Percentiles rank a stretch among this genome's conserved stretches.
Conservation (phyloP, 805 yeast genomes). For the Hyphopichia homilentoma region DNA sequence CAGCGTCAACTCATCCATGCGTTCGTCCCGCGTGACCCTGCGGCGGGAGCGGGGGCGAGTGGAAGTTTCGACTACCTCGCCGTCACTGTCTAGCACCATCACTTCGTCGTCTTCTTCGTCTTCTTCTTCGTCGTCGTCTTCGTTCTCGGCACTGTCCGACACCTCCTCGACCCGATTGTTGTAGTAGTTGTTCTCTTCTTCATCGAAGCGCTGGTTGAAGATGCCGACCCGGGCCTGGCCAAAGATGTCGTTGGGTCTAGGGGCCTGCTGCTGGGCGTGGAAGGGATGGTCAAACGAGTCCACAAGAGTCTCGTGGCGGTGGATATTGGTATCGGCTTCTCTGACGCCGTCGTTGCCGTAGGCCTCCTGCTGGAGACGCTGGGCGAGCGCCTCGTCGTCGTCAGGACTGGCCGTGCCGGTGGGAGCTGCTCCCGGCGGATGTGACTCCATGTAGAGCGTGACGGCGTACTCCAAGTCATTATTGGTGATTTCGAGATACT, state of each 20-base stretch:
- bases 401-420: slow-evolving; percentile 28
- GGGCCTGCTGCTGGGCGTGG: slow-evolving; percentile 2
- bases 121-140: slow-evolving; percentile 21
- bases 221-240: slow-evolving; percentile 48
- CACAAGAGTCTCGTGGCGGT: slow-evolving; percentile 71
- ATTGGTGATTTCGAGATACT: slow-evolving; percentile 75
- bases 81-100: slow-evolving; percentile 27
- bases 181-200: slow-evolving; percentile 30
- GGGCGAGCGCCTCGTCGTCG: slow-evolving; percentile 56
- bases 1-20: slow-evolving; percentile 35
- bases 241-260: slow-evolving; percentile 41
- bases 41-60: slow-evolving; percentile 21
- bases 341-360: slow-evolving; percentile 37
- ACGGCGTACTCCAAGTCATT: slow-evolving; percentile 81
- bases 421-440: slow-evolving; percentile 12
- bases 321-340: slow-evolving; percentile 73
- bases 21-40: slow-evolving; percentile 18
- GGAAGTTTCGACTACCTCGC: slow-evolving; percentile 19
- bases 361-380: slow-evolving; percentile 60
- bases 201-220: slow-evolving; percentile 55
- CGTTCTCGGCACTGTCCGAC: slow-evolving; percentile 22
- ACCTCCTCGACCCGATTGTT: slow-evolving; percentile 13
- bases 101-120: slow-evolving; percentile 28
- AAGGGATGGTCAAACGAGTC: slow-evolving; percentile 29
- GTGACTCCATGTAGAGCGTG: slow-evolving; percentile 67